phyloP scores from a whole-genome alignment of 306 rosid genomes.

The Sophora flavescens region DNA sequence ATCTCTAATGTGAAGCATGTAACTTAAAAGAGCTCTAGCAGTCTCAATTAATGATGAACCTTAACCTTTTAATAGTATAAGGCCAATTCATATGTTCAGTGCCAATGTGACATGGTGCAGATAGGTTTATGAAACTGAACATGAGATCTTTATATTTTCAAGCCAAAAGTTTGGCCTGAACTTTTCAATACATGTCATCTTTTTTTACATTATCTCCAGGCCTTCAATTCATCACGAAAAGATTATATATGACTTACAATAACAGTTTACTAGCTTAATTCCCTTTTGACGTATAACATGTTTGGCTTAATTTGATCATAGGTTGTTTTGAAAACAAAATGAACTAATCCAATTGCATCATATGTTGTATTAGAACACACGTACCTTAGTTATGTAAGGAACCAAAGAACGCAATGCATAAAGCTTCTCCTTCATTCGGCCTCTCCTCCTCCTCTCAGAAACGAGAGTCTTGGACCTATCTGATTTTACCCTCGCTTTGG shows the following conservation, averaged over 20 bases:
- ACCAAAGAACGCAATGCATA: slow-evolving; percentile 85
- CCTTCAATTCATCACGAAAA: background rate
- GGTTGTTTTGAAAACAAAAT: too few relatives aligned
- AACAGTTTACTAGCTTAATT: slow-evolving; percentile 13
- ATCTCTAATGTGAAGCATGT: background rate
- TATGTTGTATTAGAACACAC: too few relatives aligned
- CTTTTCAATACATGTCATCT: background rate
- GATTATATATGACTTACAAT: background rate
- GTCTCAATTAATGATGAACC: background rate
- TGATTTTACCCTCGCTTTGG: slow-evolving; percentile 52
- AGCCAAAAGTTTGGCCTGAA: background rate
- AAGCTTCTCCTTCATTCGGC: slow-evolving; percentile 91
- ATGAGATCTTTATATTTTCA: slow-evolving; percentile 5
- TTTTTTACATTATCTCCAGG: background rate
- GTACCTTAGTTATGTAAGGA: slow-evolving; percentile 91
- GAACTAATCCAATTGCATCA: background rate
- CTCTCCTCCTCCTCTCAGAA: slow-evolving; percentile 84
- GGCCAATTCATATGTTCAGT: background rate
- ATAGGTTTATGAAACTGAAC: background rate
- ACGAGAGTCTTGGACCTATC: slow-evolving; percentile 83
- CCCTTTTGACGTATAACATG: background rate
- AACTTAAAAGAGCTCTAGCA: background rate
- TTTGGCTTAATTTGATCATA: background rate
- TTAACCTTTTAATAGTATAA: background rate
- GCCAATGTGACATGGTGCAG: background rate